Conservation (phyloP, 495 filamentous ascomycete genomes). For the Talaromyces nanjingensis region DNA sequence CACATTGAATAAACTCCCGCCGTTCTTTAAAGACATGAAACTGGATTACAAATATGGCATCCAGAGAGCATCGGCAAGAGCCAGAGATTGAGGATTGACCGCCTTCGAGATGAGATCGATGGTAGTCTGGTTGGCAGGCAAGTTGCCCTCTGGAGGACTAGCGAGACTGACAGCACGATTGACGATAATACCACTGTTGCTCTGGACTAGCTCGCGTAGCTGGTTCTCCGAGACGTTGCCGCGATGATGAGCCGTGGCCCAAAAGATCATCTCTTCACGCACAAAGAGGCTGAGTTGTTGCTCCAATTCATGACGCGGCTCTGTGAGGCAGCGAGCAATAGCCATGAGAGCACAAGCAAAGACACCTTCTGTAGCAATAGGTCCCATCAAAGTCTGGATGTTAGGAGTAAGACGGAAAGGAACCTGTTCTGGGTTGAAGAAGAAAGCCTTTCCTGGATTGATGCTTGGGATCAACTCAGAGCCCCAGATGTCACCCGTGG, state of each 20-base stretch:
- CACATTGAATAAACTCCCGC: background rate
- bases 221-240: constrained; percentile 56
- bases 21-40: background rate
- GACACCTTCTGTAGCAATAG: constrained; percentile 89
- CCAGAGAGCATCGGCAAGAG: constrained; percentile 84
- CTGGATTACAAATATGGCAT: constrained; percentile 82
- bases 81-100: constrained; percentile 79
- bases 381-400: constrained; percentile 90
- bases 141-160: constrained; percentile 50
- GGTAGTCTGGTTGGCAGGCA: constrained; percentile 94
- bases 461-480: constrained; percentile 85
- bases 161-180: constrained; percentile 81
- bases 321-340: constrained; percentile 90
- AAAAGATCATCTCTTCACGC: constrained; percentile 95
- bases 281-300: constrained; percentile 91
- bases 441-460: constrained; percentile 71
- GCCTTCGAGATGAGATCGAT: constrained; percentile 83
- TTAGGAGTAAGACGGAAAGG: constrained; percentile 97
- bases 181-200: constrained; percentile 83
- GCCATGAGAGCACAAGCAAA: constrained; percentile 90
- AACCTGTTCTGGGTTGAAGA: constrained; percentile 90
- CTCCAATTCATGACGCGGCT: constrained; percentile 82
- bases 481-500: constrained; percentile 91
- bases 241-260: constrained; percentile 81
- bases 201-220: constrained; percentile 78